These are phyloP conservation scores for Phytophthora multivora DNA, from an alignment of 352 stramenopile species.

Conservation along the genomic window DNA sequence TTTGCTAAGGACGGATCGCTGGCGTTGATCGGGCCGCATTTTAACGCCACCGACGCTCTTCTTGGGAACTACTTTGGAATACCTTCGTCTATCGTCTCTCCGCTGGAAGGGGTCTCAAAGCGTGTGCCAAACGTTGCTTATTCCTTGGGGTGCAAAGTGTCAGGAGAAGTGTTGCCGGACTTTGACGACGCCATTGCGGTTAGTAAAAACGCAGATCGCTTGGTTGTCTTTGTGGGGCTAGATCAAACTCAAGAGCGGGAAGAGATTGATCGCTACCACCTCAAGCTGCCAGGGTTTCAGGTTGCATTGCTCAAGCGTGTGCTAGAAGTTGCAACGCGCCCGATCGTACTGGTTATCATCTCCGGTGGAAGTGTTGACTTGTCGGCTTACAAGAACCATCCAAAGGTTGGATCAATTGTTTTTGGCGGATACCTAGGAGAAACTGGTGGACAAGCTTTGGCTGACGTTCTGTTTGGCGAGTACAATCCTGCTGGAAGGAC, in stretches of 20 bases:
- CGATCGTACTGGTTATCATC: conserved; percentile 83
- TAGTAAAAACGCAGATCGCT: conserved; percentile 37
- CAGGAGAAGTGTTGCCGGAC: conserved; percentile 46
- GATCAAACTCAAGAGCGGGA: conserved; percentile 71
- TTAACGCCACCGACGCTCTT: conserved; percentile 57
- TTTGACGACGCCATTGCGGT: conserved; percentile 57
- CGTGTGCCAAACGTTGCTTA: conserved; percentile 39
- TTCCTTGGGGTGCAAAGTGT: conserved; percentile 61
- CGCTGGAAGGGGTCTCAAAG: conserved; percentile 49
- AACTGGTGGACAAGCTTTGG: conserved; percentile 66
- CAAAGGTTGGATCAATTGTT: conserved; percentile 72
- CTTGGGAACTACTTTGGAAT: conserved; percentile 81
- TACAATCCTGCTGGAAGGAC: conserved; percentile 73
- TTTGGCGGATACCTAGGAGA: conserved; percentile 74
- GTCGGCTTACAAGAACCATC: conserved; percentile 56
- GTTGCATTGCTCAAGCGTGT: conserved; percentile 61
- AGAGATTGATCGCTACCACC: conserved; percentile 63
- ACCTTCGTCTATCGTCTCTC: conserved; percentile 64
- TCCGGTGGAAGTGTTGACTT: conserved; percentile 81
- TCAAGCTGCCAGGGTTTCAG: conserved; percentile 71
- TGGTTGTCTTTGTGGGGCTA: conserved; percentile 72
- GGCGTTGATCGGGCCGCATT: conserved; percentile 81
- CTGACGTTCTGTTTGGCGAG: conserved; percentile 76
- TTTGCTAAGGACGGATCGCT: conserved; percentile 40
- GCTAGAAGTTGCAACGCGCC: conserved; percentile 42